These are phyloP conservation scores for Larix sibirica DNA, from an alignment of 83 land plant genomes.

Conservation along the genomic window DNA sequence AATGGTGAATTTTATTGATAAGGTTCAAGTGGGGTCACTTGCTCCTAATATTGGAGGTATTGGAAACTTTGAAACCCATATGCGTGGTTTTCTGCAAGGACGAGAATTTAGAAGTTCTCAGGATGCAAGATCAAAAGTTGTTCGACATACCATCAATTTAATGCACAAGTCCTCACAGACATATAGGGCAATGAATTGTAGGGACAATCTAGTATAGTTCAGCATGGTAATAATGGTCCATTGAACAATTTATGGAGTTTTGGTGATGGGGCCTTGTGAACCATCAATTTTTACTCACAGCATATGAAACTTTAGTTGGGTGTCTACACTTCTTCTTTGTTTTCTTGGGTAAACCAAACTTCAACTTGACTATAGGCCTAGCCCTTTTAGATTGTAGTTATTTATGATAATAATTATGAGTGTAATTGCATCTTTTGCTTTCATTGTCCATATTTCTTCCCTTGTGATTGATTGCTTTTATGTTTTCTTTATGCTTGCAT, in stretches of 20 bases:
- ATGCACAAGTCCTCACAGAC: conserved; percentile 36
- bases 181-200: conserved; percentile 30
- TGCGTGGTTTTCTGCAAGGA: conserved; percentile 20
- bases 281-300: conserved; percentile 10
- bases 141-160: conserved; percentile 31
- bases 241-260: conserved; percentile 15
- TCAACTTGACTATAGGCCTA: no score
- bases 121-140: conserved; percentile 19
- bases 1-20: conserved; percentile 20
- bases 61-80: conserved; percentile 22
- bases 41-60: conserved; percentile 23
- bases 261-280: conserved; percentile 3
- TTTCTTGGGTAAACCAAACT: no score
- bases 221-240: conserved; percentile 23
- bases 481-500: no score
- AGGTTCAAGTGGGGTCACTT: conserved; percentile 25
- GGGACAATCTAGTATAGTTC: conserved; percentile 23
- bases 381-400: no score
- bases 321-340: no score
- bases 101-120: conserved; percentile 23
- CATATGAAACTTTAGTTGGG: background rate
- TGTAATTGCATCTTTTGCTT: no score
- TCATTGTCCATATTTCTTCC: no score
- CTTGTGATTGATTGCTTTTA: no score
- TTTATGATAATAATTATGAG: no score